Evolutionary conservation across 768 basidiomycete genomes (phyloP), one percentile per base, ranked within the genome.

Genomic region (Naganishia antarctica): DNA sequence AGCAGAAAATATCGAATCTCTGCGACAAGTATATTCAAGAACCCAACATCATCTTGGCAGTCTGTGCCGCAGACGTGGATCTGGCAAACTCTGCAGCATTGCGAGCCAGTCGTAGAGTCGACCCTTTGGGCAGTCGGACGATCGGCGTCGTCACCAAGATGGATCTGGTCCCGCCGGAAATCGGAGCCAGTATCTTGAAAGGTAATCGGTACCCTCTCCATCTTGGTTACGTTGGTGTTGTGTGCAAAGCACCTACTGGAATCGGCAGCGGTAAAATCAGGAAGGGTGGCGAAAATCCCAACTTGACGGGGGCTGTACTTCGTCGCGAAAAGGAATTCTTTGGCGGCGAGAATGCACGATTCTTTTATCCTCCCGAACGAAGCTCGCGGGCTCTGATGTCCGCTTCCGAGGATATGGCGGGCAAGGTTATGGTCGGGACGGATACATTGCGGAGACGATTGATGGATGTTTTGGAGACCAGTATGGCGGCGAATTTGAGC

Each of bases 91-190:
- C 92, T 0, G 93, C 96, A 7, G 96, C 96, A 0, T 80, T 99
- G 53, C 83, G 91, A 53, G 92, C 96, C 0, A 93, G 91, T 76
- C 83, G 93, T 44, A 87, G 89, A 68, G 90, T 98, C 3, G 96
- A 99, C 73, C 94, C 94, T 2, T 81, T 99, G 16, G 96, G 96
- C 16, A 80, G 93, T 61, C 85, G 96, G 26, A 99, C 96, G 1
- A 92, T 99, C 69, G 96, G 96, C 29, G 96, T 99, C 16, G 83
- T 99, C 45, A 99, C 96, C 23, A 99, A 99, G 82, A 97, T 99
- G 96, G 96, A 99, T 75, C 81, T 99, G 34, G 91, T 99, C 18
- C 82, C 86, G 43, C 84, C 94, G 3, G 87, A 89, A 60, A 83
- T 87, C 65, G 96, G 94, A 12, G 88, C 86, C 0, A 68, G 75